A percentile compares a stretch with the other conserved stretches of the same genome.
Conservation (phyloP, 441 rosid genomes). For the Populus hybrid region DNA sequence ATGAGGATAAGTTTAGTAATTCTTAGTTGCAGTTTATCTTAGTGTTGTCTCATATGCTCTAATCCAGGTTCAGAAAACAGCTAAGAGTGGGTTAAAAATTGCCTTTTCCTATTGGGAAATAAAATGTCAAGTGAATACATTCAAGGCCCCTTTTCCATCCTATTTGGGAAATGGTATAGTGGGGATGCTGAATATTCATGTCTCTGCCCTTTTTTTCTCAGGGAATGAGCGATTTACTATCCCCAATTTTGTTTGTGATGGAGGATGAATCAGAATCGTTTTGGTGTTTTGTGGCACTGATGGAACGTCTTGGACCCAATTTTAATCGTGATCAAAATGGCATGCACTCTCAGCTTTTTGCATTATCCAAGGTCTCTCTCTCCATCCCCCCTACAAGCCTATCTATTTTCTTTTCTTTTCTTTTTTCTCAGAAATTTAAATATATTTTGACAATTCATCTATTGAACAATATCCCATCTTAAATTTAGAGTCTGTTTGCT, state of each 20-base stretch:
- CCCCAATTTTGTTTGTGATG: conserved; percentile 90
- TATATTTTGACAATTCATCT: not conserved
- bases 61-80: not conserved
- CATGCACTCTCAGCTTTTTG: conserved; percentile 97
- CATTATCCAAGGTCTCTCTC: conserved; percentile 76
- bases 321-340: conserved; percentile 98
- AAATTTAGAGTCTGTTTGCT: conserved; percentile 4
- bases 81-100: not conserved
- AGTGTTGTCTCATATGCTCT: not conserved
- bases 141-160: not conserved
- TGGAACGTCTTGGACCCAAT: conserved; percentile 98
- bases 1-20: not conserved
- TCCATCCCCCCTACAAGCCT: conserved; percentile 2
- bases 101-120: not conserved
- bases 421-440: not conserved
- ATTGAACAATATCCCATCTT: not conserved
- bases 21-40: not conserved
- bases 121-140: not conserved
- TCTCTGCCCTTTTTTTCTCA: conserved; percentile 25
- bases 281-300: conserved; percentile 94
- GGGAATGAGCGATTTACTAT: conserved; percentile 98
- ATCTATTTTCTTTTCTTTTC: not conserved
- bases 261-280: conserved; percentile 88
- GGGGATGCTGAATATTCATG: not conserved
- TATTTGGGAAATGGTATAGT: not conserved